A percentile compares a stretch with the other conserved stretches of the same genome.
phyloP scores from a whole-genome alignment of 768 basidiomycete species.

The Ephemerocybe angulata region DNA sequence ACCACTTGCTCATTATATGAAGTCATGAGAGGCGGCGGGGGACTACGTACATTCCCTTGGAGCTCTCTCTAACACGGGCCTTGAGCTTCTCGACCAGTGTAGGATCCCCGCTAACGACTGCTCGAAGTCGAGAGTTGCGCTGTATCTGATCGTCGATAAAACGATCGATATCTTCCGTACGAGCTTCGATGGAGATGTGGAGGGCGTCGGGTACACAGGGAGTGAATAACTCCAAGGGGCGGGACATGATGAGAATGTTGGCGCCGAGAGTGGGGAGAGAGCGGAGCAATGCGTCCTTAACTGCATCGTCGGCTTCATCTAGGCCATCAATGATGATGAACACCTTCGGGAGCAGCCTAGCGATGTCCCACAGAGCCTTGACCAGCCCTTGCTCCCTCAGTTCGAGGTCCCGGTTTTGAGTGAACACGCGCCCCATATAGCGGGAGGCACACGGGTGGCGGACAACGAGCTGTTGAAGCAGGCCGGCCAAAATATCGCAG shows the following conservation, averaged over 20 bases:
- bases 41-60: not conserved
- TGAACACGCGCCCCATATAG: too few relatives aligned
- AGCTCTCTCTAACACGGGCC: not conserved
- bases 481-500: not conserved
- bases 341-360: too few relatives aligned
- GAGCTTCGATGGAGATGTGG: not conserved
- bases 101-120: not conserved
- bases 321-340: conserved; percentile 2
- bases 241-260: not conserved
- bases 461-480: conserved; percentile 1
- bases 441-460: too few relatives aligned
- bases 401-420: too few relatives aligned
- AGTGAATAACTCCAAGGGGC: not conserved
- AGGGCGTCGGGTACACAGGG: not conserved
- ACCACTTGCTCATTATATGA: not conserved
- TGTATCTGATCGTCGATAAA: not conserved
- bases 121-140: not conserved
- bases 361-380: too few relatives aligned
- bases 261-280: not conserved
- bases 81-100: not conserved
- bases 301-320: not conserved
- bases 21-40: not conserved
- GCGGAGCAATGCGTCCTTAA: not conserved
- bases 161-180: not conserved
- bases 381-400: too few relatives aligned